Base-by-base conservation (phyloP, 371 early-diverging fungal genomes). In the Lichtheimia ornata region DNA sequence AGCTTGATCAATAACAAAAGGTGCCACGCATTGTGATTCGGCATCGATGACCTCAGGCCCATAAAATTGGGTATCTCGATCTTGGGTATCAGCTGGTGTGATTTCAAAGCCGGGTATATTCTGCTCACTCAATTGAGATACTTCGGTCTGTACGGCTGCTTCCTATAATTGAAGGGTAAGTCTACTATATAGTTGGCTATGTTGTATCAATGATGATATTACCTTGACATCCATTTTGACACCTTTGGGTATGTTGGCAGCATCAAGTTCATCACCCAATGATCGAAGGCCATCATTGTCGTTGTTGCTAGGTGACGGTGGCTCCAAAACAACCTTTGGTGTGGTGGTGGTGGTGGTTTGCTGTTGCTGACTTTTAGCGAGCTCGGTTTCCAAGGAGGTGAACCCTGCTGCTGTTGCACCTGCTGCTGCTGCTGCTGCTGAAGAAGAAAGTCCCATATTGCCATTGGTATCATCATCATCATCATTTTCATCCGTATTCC, bases 221-320 rank as follows among this genome's bases (percentile, higher is more conserved):
- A 35, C 35, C 35, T 35, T 35, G 35, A 35, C 35, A 35, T 35
- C 11, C 35, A 35, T 9, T 35, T 35, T 35, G 9, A 9, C 35
- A 35, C 9, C 2, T 9, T 35, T 35, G 35, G 35, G 2, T 35
- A 35, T 9, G 11, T 35, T 35, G 35, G 35, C 35, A 7, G 63
- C 55, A 50, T 50, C 56, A 58, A 71, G 49, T 53, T 76, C 71
- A 58, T 73, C 77, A 18, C 66, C 68, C 13, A 77, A 53, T 42
- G 71, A 59, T 43, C 70, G 67, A 24, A 66, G 66, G 7, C 50
- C 62, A 35, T 35, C 35, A 35, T 35, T 35, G 2, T 35, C 35
- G 9, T 5, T 9, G 9, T 5, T 9, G 9, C 9, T 35, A 35
- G 35, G 35, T 35, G 35, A 35, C 9, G 35, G 35, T 35, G 35